These are phyloP conservation scores for Batkoa obscura DNA, from an alignment of 371 early-diverging fungal genomes.

Conservation along the genomic window DNA sequence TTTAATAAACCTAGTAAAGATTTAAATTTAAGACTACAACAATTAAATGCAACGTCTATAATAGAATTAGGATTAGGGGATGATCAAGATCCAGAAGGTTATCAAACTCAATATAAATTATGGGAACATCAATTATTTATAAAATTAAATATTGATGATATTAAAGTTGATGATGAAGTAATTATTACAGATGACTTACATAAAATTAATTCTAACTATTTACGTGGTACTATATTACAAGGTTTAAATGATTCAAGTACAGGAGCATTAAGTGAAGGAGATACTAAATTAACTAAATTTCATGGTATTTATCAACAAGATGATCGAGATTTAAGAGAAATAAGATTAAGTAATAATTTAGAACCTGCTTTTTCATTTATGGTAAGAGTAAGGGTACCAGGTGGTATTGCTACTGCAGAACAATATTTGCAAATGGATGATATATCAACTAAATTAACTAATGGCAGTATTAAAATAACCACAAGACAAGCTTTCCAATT, in stretches of 20 bases:
- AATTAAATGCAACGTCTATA: slow-evolving; percentile 48
- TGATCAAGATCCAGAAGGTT: slow-evolving; percentile 85
- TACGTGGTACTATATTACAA: slow-evolving; percentile 78
- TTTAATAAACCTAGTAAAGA: slow-evolving; percentile 80
- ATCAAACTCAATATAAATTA: slow-evolving; percentile 49
- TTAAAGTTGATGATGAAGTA: slow-evolving; percentile 39
- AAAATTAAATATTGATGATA: slow-evolving; percentile 46
- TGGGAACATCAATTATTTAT: slow-evolving; percentile 73
- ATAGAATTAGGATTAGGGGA: slow-evolving; percentile 56
- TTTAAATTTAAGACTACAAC: slow-evolving; percentile 53
- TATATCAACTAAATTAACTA: slow-evolving; percentile 58
- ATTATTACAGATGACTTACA: slow-evolving; percentile 69
- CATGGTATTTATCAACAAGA: slow-evolving; percentile 93
- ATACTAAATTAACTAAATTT: slow-evolving; percentile 84
- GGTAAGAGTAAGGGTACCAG: slow-evolving; percentile 86
- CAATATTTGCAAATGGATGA: slow-evolving; percentile 88
- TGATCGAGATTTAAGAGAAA: slow-evolving; percentile 80
- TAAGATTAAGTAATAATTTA: slow-evolving; percentile 59
- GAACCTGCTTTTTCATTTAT: slow-evolving; percentile 87
- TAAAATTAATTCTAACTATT: slow-evolving; percentile 71
- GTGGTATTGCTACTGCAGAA: slow-evolving; percentile 64
- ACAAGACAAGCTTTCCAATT: slow-evolving; percentile 91
- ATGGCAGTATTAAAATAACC: slow-evolving; percentile 76
- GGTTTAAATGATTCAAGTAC: slow-evolving; percentile 63
- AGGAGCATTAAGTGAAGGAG: slow-evolving; percentile 69